Base-by-base conservation (phyloP, 2,329 filamentous ascomycete genomes). In the Diaporthe sp. region DNA sequence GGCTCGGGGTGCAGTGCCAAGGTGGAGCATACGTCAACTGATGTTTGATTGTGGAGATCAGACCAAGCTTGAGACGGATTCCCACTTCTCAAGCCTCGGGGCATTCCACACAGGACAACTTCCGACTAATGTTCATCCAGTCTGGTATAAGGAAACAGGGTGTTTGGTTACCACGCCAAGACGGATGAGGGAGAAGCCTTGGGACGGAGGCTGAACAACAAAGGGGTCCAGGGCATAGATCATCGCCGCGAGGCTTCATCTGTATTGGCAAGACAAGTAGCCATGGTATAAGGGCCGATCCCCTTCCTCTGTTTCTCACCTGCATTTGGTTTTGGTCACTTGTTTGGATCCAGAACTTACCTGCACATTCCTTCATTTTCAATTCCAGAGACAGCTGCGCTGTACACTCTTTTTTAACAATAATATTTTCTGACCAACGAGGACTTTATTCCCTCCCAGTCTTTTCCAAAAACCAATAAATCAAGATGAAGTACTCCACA, bases 21-120 rank as follows among this genome's bases (percentile, higher is more conserved):
- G 62, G 44, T 68, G 62, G 62, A 68, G 62, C 62, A 37, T 68
- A 68, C 62, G 62, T 53, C 62, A 68, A 53, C 62, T 68, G 62
- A 68, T 68, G 62, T 68, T 68, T 68, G 62, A 68, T 25, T 68
- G 44, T 51, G 62, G 62, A 68, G 62, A 68, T 68, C 62, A 68
- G 62, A 68, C 62, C 46, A 25, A 51, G 44, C 62, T 68, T 68
- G 62, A 68, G 62, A 68, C 62, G 62, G 62, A 53, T 53, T 68
- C 46, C 62, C 44, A 51, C 62, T 39, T 53, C 44, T 53, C 46
- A 37, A 53, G 44, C 22, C 62, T 51, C 44, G 28, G 31, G 22
- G 44, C 19, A 49, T 25, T 25, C 44, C 44, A 39, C 62, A 53
- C 19, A 39, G 62, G 62, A 68, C 62, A 39, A 44, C 22, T 39